Evolutionary conservation across 768 basidiomycete species (phyloP).

Genomic region (Chalciporus sphaerocephalus): DNA sequence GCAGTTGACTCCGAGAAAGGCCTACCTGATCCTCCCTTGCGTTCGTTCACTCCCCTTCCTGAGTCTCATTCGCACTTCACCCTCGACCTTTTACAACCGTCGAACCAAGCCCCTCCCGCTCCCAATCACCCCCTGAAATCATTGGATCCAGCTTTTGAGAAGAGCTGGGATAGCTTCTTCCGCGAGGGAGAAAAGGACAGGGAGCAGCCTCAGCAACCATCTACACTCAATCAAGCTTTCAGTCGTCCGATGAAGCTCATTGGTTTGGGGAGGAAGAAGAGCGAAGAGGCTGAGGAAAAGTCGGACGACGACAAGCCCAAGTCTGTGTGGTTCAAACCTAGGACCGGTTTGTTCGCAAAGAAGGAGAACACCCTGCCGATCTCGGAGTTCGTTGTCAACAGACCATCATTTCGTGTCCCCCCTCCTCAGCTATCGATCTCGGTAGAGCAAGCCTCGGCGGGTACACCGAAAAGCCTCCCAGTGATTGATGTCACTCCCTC

Average conservation of each 20-base stretch:
- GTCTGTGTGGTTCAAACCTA: constrained; percentile 35
- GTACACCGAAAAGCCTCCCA: constrained; percentile 25
- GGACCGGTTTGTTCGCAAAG: constrained; percentile 30
- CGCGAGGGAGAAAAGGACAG: constrained; percentile 21
- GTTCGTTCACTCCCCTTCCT: constrained; percentile 52
- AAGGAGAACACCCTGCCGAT: constrained; percentile 11
- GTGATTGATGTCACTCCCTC: constrained; percentile 28
- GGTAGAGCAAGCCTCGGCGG: constrained; percentile 36
- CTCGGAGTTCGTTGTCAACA: constrained; percentile 20
- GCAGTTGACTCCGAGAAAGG: constrained; percentile 25
- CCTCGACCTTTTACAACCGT: constrained; percentile 36
- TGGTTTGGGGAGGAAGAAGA: constrained; percentile 42
- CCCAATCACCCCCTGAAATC: constrained; percentile 22
- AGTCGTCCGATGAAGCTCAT: constrained; percentile 40
- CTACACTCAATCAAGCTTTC: constrained; percentile 22
- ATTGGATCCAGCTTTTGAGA: constrained; percentile 32
- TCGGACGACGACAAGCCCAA: constrained; percentile 22
- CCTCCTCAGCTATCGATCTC: constrained; percentile 42
- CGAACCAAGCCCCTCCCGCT: constrained; percentile 32
- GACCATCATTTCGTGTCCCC: constrained; percentile 14
- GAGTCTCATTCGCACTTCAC: constrained; percentile 29
- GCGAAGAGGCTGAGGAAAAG: constrained; percentile 25
- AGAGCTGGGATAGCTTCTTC: constrained; percentile 46
- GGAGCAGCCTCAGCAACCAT: constrained; percentile 16
- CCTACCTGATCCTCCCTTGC: constrained; percentile 27